These are phyloP conservation scores for Pistacia integerrima DNA, from an alignment of 345 rosid genomes.

Conservation along the genomic window DNA sequence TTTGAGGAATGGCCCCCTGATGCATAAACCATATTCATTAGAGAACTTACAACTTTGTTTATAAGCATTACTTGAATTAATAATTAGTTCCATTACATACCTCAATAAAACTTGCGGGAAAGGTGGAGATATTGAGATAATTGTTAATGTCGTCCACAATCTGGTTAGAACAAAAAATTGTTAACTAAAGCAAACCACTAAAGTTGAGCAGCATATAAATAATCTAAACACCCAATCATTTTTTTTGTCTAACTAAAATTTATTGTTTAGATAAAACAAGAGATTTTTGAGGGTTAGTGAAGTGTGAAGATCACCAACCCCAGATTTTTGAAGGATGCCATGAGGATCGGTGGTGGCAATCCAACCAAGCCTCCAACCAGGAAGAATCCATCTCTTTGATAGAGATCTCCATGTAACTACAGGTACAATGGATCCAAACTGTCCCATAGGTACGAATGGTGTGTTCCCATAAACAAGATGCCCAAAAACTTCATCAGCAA, in stretches of 20 bases:
- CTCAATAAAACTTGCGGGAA: constrained; percentile 59
- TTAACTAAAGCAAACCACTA: not conserved
- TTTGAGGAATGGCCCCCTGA: constrained; percentile 53
- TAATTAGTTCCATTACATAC: constrained; percentile 16
- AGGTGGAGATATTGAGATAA: constrained; percentile 14
- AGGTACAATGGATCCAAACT: constrained; percentile 55
- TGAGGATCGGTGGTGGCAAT: constrained; percentile 42
- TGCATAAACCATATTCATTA: not conserved
- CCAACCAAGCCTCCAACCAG: constrained; percentile 67
- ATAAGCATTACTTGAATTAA: no score
- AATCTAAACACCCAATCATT: no score
- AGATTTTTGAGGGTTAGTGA: no score
- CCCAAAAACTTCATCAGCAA: constrained; percentile 59
- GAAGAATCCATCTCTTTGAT: constrained; percentile 65
- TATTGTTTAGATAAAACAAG: no score
- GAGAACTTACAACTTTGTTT: no score
- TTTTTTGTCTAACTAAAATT: no score
- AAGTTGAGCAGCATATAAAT: no score
- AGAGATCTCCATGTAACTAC: constrained; percentile 58
- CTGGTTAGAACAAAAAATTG: constrained; percentile 13
- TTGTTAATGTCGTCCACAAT: constrained; percentile 21
- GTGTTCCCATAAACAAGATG: constrained; percentile 46
- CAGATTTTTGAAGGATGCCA: constrained; percentile 38
- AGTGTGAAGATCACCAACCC: constrained; percentile 26
- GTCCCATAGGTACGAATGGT: constrained; percentile 59